Base-by-base conservation (phyloP, 176 grass and related monocot genomes). In the Rhipidocladum racemiflorum region DNA sequence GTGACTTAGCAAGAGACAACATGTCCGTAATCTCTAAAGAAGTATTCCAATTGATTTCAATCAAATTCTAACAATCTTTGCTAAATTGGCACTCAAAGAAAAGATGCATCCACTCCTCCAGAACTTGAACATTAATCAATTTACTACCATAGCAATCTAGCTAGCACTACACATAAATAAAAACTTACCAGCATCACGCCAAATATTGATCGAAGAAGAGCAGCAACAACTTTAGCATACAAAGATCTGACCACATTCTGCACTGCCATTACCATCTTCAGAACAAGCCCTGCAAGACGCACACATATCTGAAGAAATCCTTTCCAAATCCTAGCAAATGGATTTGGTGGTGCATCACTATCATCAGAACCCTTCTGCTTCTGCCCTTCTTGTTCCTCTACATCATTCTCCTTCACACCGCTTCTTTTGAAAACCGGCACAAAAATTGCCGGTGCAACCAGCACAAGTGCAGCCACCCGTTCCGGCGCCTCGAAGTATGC, bases 391-490 rank as follows among this genome's bases (percentile, higher is more conserved):
- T 80, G 81, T 55, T 75, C 60, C 68, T 35, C 66, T 42, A 59
- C 16, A 21, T 14, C 6, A 0, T 55, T 32, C 13, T 83, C 59
- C 69, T 54, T 85, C 9, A 57, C 59, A 38, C 18, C 76, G 67
- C 89, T 91, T 87, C 50, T 81, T 0, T 29, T 16, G 32, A 81
- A 35, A 79, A 82, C 46, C 16, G 90, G 87, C 1, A 82, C 88
- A 84, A 83, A 59, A 83, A 98, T 98, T 2, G 92, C 92, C 0
- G 92, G 96, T 45, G 96, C 92, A 38, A 95, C 88, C 30, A 95
- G 87, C 60, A 98, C 90, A 49, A 95, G 86, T 21, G 91, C 96
- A 8, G 91, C 96, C 27, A 95, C 79, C 76, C 45, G 84, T 25
- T 95, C 83, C 4, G 91, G 96, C 0, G 90, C 90, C 67, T 95